Conservation (phyloP, 768 basidiomycete genomes). For the Hericium erinaceus region DNA sequence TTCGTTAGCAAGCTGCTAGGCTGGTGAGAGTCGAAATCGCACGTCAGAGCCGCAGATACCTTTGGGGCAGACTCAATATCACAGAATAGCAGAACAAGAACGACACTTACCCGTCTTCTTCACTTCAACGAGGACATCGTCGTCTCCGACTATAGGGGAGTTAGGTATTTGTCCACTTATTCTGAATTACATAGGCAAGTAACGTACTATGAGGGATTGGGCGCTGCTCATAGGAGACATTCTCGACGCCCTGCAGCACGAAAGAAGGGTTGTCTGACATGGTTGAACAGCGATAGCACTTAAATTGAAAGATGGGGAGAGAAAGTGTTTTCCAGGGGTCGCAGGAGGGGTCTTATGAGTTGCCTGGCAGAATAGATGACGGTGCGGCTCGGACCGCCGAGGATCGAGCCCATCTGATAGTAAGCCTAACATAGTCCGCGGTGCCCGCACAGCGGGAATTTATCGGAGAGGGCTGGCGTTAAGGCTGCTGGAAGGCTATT, state of each 20-base stretch:
- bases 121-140: slow-evolving; percentile 82
- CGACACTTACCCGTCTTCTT: slow-evolving; percentile 75
- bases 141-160: slow-evolving; percentile 41
- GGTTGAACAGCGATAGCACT: slow-evolving; percentile 10
- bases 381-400: background rate
- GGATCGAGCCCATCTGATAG: background rate
- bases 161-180: background rate
- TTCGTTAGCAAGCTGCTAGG: slow-evolving; percentile 7
- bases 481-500: no score
- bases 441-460: background rate
- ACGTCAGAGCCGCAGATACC: slow-evolving; percentile 93
- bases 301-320: background rate
- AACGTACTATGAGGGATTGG: slow-evolving; percentile 63
- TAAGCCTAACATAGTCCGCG: background rate
- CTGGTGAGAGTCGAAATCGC: slow-evolving; percentile 13
- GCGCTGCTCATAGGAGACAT: slow-evolving; percentile 63
- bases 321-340: background rate
- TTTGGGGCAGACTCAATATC: slow-evolving; percentile 19
- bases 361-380: background rate
- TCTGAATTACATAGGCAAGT: background rate
- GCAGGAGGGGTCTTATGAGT: background rate
- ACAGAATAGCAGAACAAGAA: background rate
- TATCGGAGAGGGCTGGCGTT: no score
- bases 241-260: slow-evolving; percentile 59
- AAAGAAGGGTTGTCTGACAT: slow-evolving; percentile 77